A percentile compares a stretch with the other conserved stretches of the same genome.
phyloP scores from a whole-genome alignment of 2,329 filamentous ascomycete species.

The Keithomyces neogunnii region DNA sequence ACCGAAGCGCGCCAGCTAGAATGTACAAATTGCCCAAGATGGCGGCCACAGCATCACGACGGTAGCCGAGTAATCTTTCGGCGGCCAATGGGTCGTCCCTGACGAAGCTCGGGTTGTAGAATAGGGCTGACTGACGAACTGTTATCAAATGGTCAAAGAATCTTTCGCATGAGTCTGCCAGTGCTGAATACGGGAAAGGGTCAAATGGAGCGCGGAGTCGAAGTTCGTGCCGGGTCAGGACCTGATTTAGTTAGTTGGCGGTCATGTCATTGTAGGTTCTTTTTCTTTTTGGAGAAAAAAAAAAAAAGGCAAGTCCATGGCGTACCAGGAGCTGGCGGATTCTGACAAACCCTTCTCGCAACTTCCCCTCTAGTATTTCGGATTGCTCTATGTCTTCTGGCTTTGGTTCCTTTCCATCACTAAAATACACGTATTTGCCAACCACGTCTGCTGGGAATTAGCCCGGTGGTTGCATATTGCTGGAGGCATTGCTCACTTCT shows the following conservation, averaged over 20 bases:
- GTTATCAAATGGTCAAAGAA: conserved; percentile 53
- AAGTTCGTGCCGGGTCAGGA: conserved; percentile 49
- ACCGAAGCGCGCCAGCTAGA: conserved; percentile 45
- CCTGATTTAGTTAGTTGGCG: conserved; percentile 14
- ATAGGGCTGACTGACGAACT: conserved; percentile 48
- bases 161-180: conserved; percentile 46
- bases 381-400: conserved; percentile 41
- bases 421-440: conserved; percentile 51
- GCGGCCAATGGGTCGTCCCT: conserved; percentile 40
- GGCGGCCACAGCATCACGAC: conserved; percentile 48
- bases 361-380: conserved; percentile 48
- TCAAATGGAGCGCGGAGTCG: conserved; percentile 50
- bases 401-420: conserved; percentile 42
- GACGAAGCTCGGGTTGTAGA: conserved; percentile 46
- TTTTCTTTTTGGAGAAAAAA: not conserved
- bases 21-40: conserved; percentile 51
- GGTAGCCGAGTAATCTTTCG: conserved; percentile 38
- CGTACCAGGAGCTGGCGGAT: conserved; percentile 45
- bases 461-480: not conserved
- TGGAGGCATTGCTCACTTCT: conserved; percentile 27
- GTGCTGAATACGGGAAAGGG: conserved; percentile 44
- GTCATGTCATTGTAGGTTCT: too few relatives aligned
- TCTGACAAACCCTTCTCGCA: conserved; percentile 52
- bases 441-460: conserved; percentile 30
- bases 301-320: not conserved